phyloP scores from a whole-genome alignment of 306 rosid species.

The Prunus davidiana region DNA sequence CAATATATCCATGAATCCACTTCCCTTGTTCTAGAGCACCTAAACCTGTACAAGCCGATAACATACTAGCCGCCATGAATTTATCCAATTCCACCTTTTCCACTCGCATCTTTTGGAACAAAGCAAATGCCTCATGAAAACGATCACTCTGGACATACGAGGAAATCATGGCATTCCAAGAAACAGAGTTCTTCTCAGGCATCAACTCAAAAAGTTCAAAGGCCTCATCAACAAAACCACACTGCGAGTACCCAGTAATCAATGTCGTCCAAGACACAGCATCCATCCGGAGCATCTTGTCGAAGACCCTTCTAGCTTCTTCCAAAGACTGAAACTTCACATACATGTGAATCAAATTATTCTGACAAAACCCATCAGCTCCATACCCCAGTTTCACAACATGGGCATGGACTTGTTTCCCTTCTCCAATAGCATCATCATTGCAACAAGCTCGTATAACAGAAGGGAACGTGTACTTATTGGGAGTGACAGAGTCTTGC shows the following conservation, averaged over 20 bases:
- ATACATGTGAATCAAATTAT: slow-evolving; percentile 48
- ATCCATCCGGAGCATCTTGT: slow-evolving; percentile 36
- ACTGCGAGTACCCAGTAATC: slow-evolving; percentile 46
- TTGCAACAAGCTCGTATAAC: slow-evolving; percentile 42
- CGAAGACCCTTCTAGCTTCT: slow-evolving; percentile 49
- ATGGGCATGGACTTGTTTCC: slow-evolving; percentile 59
- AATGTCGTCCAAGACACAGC: slow-evolving; percentile 60
- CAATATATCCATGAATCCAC: slow-evolving; percentile 52
- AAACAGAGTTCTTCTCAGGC: slow-evolving; percentile 44
- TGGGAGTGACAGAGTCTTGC: slow-evolving; percentile 37
- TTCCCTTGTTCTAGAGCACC: slow-evolving; percentile 67
- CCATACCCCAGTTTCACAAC: slow-evolving; percentile 48
- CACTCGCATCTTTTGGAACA: slow-evolving; percentile 47
- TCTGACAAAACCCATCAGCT: slow-evolving; percentile 34
- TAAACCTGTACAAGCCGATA: slow-evolving; percentile 56
- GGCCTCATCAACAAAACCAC: slow-evolving; percentile 50
- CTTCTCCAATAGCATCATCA: slow-evolving; percentile 25
- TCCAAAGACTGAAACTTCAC: slow-evolving; percentile 35
- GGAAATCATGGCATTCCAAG: slow-evolving; percentile 74
- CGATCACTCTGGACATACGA: slow-evolving; percentile 47
- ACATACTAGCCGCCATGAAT: slow-evolving; percentile 58
- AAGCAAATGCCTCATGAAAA: slow-evolving; percentile 48
- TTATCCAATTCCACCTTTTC: slow-evolving; percentile 42
- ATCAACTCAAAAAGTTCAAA: slow-evolving; percentile 42
- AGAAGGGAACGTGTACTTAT: slow-evolving; percentile 51